These are phyloP conservation scores for Camellia granthamiana DNA, from an alignment of 148 eudicot species.

Conservation along the genomic window DNA sequence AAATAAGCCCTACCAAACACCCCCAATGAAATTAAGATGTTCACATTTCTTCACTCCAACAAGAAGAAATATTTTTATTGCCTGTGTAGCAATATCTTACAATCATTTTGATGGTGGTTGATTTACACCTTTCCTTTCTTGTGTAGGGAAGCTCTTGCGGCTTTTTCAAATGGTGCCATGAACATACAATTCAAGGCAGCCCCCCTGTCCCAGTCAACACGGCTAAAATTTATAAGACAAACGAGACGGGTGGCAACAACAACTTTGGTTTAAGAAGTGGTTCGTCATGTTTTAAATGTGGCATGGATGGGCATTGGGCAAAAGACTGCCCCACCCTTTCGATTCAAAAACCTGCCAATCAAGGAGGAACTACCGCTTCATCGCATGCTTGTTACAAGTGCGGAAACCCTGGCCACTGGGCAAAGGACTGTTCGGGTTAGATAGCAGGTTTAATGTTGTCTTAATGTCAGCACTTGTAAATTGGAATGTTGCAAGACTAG, in stretches of 20 bases:
- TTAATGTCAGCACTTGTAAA: background rate
- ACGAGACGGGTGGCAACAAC: constrained; percentile 25
- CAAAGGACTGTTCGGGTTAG: constrained; percentile 25
- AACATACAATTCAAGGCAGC: constrained; percentile 17
- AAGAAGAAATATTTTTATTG: no score
- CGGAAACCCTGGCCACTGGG: constrained; percentile 36
- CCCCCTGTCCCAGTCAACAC: background rate
- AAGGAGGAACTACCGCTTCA: constrained; percentile 14
- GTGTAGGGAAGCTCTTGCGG: constrained; percentile 34
- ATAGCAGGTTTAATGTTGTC: background rate
- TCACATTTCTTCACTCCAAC: no score
- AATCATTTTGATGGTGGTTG: constrained; percentile 2
- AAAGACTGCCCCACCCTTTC: constrained; percentile 32
- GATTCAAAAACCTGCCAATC: background rate
- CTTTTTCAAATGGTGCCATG: constrained; percentile 32
- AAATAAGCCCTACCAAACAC: no score
- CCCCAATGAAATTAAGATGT: no score
- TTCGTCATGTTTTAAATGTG: constrained; percentile 39
- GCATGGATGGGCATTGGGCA: constrained; percentile 50
- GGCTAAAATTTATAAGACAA: constrained; percentile 14
- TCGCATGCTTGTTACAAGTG: constrained; percentile 27
- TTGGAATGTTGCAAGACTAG: background rate
- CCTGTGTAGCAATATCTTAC: background rate
- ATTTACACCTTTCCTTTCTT: constrained; percentile 2
- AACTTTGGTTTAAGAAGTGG: constrained; percentile 15